Evolutionary conservation across 1,139 yeast species (phyloP), one percentile per base, ranked within the genome.

Genomic region (Saccharomyces hybrid): DNA sequence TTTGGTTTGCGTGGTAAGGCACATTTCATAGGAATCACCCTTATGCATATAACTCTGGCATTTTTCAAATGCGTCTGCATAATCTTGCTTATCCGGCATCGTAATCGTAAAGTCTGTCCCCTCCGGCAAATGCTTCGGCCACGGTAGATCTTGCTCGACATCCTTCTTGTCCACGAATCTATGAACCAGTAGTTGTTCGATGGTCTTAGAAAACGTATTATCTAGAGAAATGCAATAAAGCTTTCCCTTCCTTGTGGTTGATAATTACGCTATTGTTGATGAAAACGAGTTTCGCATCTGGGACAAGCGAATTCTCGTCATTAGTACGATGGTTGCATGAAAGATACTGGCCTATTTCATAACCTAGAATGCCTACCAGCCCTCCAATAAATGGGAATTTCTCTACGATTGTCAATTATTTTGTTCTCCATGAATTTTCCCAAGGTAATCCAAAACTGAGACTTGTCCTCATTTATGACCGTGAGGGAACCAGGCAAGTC

Each of bases 11-110:
- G 88, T 85, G 0, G 99, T 93, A 46, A 93, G 76, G 66, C 99
- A 93, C 27, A 95, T 77, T 68, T 95, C 99, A 65, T 95, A 95
- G 1, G 98, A 90, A 65, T 93, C 95, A 9, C 99, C 99, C 3
- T 84, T 73, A 55, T 78, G 82, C 49, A 95, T 76, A 59, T 73
- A 82, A 21, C 81, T 78, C 69, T 89, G 95, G 67, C 97, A 88
- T 53, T 73, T 61, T 1, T 75, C 66, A 64, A 90, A 88, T 51
- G 81, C 82, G 2, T 74, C 59, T 7, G 74, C 69, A 69, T 91
- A 93, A 1, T 72, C 66, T 0, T 74, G 75, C 58, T 79, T 78
- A 24, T 78, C 73, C 0, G 96, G 96, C 54, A 83, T 76, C 21
- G 63, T 29, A 19, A 68, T 62, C 26, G 64, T 62, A 49, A 55